phyloP scores from a whole-genome alignment of 2,329 filamentous ascomycete genomes.

The Cryphonectria nitschkei region DNA sequence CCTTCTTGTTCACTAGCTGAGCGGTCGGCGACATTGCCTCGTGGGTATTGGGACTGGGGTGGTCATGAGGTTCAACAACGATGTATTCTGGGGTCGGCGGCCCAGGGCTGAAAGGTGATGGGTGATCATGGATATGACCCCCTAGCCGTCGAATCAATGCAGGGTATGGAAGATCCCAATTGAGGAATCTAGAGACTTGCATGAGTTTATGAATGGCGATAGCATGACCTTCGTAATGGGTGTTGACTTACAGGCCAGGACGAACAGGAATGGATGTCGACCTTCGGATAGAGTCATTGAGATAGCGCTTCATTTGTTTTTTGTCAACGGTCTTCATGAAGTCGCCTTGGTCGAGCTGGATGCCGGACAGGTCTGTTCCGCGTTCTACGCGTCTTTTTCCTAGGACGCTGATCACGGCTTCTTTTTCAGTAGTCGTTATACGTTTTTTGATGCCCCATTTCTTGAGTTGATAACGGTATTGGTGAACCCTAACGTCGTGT shows the following conservation, averaged over 20 bases:
- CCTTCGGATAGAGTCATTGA: conserved; percentile 28
- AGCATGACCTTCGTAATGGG: too few species aligned
- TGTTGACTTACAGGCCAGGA: conserved; percentile 6
- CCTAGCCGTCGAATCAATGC: background rate
- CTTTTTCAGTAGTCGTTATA: conserved; percentile 33
- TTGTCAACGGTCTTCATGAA: conserved; percentile 30
- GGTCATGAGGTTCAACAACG: background rate
- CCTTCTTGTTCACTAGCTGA: conserved; percentile 4
- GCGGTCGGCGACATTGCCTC: background rate
- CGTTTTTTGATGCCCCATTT: conserved; percentile 20
- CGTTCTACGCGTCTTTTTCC: conserved; percentile 8
- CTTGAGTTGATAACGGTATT: conserved; percentile 21
- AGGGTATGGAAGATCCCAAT: background rate
- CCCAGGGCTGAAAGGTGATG: conserved; percentile 6
- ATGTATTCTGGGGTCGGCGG: conserved; percentile 11
- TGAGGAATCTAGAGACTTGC: conserved; percentile 1
- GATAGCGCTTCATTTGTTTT: conserved; percentile 32
- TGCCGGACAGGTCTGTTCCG: background rate
- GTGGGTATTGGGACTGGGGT: background rate
- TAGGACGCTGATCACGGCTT: conserved; percentile 20
- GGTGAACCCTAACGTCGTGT: conserved; percentile 30
- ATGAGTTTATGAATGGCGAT: too few species aligned
- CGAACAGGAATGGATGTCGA: background rate
- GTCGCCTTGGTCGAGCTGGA: conserved; percentile 29
- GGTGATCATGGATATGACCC: background rate